Evolutionary conservation across 2,329 filamentous ascomycete species (phyloP), one percentile per base, ranked within the genome.

Genomic region (Cladobotryum protrusum): DNA sequence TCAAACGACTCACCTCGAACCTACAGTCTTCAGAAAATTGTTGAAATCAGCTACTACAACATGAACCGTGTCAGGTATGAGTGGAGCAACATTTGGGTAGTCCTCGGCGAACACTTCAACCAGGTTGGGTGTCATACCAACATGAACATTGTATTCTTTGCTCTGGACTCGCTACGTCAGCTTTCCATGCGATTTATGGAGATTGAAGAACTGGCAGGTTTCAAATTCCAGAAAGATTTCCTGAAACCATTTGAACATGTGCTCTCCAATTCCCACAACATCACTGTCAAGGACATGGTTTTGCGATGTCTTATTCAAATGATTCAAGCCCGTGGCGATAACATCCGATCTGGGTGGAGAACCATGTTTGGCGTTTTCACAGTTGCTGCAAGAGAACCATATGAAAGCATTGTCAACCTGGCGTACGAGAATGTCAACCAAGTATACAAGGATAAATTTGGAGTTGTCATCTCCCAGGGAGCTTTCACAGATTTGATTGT

Each of bases 221-320:
- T 99, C 80, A 97, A 97, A 68, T 99, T 99, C 64, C 93, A 99
- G 62, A 99, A 99, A 67, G 92, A 99, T 65, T 99, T 99, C 67
- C 72, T 99, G 48, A 97, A 96, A 69, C 93, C 95, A 0, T 99
- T 99, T 60, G 92, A 99, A 71, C 89, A 97, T 66, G 90, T 99
- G 59, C 89, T 99, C 73, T 85, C 87, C 51, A 97, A 99, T 66
- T 93, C 90, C 39, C 89, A 78, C 56, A 89, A 93, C 55, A 84
- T 96, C 15, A 84, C 88, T 1, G 93, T 99, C 60, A 99, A 99
- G 69, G 93, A 99, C 60, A 92, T 99, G 86, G 89, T 96, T 42
- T 74, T 99, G 19, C 83, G 92, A 40, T 99, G 95, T 64, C 74
- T 99, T 54, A 95, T 96, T 50, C 95, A 99, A 69, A 99, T 99